Percentiles rank a stretch among this genome's conserved stretches.
Evolutionary conservation across 305 asterid species (phyloP).

Genomic region (Fraxinus ornus): DNA sequence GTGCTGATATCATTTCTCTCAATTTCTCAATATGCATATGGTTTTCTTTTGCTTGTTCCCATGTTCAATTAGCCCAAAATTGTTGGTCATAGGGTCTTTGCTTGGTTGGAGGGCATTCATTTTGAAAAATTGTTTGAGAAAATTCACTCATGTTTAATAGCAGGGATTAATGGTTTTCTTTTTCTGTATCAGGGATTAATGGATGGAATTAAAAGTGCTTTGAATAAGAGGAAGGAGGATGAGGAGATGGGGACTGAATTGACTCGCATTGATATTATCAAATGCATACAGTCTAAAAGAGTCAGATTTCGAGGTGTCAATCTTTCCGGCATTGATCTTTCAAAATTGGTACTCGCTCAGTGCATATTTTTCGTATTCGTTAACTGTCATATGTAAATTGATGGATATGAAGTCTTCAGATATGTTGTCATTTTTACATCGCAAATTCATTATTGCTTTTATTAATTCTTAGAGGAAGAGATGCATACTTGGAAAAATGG

Average conservation of each 20-base stretch:
- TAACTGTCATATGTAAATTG: constrained; percentile 10
- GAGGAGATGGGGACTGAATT: constrained; percentile 76
- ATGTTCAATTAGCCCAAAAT: background rate
- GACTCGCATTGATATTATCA: constrained; percentile 85
- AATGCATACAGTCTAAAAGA: constrained; percentile 88
- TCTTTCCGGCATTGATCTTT: constrained; percentile 91
- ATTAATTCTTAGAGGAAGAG: background rate
- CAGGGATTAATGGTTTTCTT: constrained; percentile 60
- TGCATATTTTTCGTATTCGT: constrained; percentile 11
- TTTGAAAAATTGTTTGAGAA: constrained; percentile 23
- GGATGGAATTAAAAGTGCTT: constrained; percentile 56
- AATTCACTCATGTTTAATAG: constrained; percentile 21
- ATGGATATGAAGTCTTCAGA: constrained; percentile 4
- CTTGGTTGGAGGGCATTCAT: constrained; percentile 3
- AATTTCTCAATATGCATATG: background rate
- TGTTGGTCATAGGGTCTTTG: background rate
- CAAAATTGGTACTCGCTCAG: constrained; percentile 70
- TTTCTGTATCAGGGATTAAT: constrained; percentile 58
- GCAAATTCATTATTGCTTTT: constrained; percentile 8
- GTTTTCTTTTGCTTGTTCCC: background rate
- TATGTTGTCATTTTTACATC: constrained; percentile 4
- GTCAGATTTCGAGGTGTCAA: constrained; percentile 93
- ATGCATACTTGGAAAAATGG: background rate
- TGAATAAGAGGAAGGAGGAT: constrained; percentile 70
- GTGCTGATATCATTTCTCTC: constrained; percentile 4